Percentiles rank a stretch among this genome's conserved stretches.
Conservation (phyloP, 208 protist species). For the Trypanosoma conorhini region DNA sequence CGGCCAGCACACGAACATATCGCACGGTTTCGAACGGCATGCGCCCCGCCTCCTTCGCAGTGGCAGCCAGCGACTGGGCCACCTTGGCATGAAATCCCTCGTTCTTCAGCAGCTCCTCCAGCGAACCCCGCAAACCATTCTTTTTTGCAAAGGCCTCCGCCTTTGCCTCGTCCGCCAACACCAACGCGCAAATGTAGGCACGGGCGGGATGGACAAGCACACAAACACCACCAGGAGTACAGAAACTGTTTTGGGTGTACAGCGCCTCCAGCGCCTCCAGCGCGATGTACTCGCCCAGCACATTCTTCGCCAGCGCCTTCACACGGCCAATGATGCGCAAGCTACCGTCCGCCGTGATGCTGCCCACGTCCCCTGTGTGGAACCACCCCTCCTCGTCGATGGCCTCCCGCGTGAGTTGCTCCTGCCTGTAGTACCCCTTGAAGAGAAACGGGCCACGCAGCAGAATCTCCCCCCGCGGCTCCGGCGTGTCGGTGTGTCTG, state of each 20-base stretch:
- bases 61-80: conserved; percentile 49
- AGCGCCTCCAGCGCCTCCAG: conserved; percentile 80
- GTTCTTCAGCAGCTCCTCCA: conserved; percentile 53
- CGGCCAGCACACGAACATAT: conserved; percentile 46
- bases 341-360: conserved; percentile 50
- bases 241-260: conserved; percentile 62
- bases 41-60: conserved; percentile 42
- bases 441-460: conserved; percentile 77
- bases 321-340: conserved; percentile 84
- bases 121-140: conserved; percentile 45
- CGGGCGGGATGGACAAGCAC: conserved; percentile 79
- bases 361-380: conserved; percentile 87
- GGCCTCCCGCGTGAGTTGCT: conserved; percentile 75
- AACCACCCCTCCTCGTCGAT: conserved; percentile 85
- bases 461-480: conserved; percentile 77
- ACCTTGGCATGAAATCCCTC: conserved; percentile 43
- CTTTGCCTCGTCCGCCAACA: conserved; percentile 50
- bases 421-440: conserved; percentile 90
- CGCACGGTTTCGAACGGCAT: conserved; percentile 79
- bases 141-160: conserved; percentile 59
- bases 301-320: conserved; percentile 93
- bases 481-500: conserved; percentile 72
- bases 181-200: conserved; percentile 62
- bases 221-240: conserved; percentile 62
- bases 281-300: conserved; percentile 91